Conservation (phyloP, 2,329 filamentous ascomycete species). For the Zymoseptoria crescenta region DNA sequence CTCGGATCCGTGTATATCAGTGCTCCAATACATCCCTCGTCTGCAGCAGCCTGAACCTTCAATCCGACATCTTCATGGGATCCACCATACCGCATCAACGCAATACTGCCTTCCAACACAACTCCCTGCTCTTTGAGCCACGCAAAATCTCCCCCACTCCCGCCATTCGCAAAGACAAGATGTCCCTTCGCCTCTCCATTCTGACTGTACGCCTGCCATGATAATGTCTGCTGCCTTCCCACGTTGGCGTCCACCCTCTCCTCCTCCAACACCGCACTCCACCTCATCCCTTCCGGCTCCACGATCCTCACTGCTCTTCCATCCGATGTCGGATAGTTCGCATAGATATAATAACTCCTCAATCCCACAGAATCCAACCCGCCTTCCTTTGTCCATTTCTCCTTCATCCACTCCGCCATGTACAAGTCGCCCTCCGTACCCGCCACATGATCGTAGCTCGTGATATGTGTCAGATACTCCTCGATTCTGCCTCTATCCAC, state of each 20-base stretch:
- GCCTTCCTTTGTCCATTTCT: constrained; percentile 60
- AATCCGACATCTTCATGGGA: constrained; percentile 63
- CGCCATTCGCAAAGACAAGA: constrained; percentile 87
- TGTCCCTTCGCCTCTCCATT: constrained; percentile 79
- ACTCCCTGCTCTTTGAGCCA: constrained; percentile 62
- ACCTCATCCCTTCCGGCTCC: constrained; percentile 55
- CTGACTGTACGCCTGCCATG: constrained; percentile 85
- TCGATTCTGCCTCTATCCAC: constrained; percentile 58
- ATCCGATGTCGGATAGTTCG: constrained; percentile 77
- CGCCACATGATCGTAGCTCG: constrained; percentile 79
- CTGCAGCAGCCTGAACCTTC: constrained; percentile 84
- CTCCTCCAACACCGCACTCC: constrained; percentile 81
- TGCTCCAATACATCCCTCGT: constrained; percentile 77
- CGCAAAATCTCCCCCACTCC: constrained; percentile 75
- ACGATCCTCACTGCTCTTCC: constrained; percentile 78
- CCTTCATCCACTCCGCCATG: constrained; percentile 75
- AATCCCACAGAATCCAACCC: constrained; percentile 64
- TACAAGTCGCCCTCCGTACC: constrained; percentile 91
- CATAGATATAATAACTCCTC: constrained; percentile 67
- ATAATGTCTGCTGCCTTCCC: constrained; percentile 55
- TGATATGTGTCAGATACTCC: constrained; percentile 68
- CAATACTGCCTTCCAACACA: constrained; percentile 70
- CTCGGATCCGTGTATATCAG: constrained; percentile 87
- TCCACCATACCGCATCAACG: constrained; percentile 72
- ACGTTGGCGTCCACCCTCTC: constrained; percentile 56